phyloP scores from a whole-genome alignment of 805 yeast species.

The Candida hispaniensis region DNA sequence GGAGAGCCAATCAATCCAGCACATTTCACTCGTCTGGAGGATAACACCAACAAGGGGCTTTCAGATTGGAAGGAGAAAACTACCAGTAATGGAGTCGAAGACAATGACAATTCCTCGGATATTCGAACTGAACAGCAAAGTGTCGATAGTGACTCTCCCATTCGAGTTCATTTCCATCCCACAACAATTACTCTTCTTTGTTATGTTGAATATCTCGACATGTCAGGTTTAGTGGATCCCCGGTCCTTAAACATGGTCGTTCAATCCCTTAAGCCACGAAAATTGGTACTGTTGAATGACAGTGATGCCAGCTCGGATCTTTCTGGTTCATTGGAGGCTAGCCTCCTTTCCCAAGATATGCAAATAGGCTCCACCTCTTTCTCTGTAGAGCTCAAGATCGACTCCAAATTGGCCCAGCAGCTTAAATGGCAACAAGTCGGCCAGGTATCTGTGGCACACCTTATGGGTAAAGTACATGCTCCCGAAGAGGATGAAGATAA shows the following conservation, averaged over 20 bases:
- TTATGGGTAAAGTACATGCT: conserved; percentile 48
- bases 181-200: conserved; percentile 47
- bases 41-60: too few relatives aligned
- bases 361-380: conserved; percentile 31
- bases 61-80: too few relatives aligned
- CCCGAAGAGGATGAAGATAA: conserved; percentile 23
- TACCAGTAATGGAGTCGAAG: too few relatives aligned
- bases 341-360: too few relatives aligned
- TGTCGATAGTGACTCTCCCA: too few relatives aligned
- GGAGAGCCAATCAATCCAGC: conserved; percentile 65
- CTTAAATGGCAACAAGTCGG: conserved; percentile 81
- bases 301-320: conserved; percentile 22
- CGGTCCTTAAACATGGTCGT: conserved; percentile 71
- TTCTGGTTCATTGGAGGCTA: conserved; percentile 19
- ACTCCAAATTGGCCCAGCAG: conserved; percentile 47
- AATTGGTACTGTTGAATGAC: conserved; percentile 39
- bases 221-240: conserved; percentile 74
- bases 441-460: conserved; percentile 72
- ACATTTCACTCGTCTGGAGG: conserved; percentile 49
- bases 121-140: too few relatives aligned
- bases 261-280: conserved; percentile 68
- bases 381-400: conserved; percentile 50
- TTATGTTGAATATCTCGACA: conserved; percentile 63
- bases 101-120: too few relatives aligned
- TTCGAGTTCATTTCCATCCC: conserved; percentile 31